Base-by-base conservation (phyloP, 768 basidiomycete genomes). In the Russula abietina region DNA sequence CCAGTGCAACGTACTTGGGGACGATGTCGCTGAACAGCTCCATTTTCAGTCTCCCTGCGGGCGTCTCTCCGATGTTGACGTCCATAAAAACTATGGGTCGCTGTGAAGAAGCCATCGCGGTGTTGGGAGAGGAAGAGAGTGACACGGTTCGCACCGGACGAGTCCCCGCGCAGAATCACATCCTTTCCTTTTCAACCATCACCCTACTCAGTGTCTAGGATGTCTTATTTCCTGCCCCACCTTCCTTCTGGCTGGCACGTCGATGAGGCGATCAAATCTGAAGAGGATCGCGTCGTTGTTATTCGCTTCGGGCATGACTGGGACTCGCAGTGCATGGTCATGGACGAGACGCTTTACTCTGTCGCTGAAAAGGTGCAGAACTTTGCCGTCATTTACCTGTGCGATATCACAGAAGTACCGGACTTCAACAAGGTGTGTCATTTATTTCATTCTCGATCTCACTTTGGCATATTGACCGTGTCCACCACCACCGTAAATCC, bases 41-140 rank as follows among this genome's bases (percentile, higher is more conserved):
- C 87, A 99, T 96, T 77, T 98, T 98, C 68, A 99, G 80, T 36
- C 97, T 78, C 17, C 95, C 96, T 3, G 93, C 93, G 36, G 92
- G 91, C 0, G 94, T 98, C 77, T 98, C 96, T 49, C 97, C 97
- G 54, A 99, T 98, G 54, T 90, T 84, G 64, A 98, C 79, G 72
- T 99, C 97, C 86, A 99, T 95, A 74, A 99, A 99, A 60, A 97
- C 94, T 52, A 99, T 78, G 0, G 97, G 96, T 19, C 96, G 83
- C 2, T 70, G 69, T 9, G 80, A 77, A 33, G 79, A 73, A 22
- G 78, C n/a, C 49, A 60, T 65, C 48, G 65, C 57, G 45, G 32
- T 41, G 32, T 28, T 4, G 10, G 62, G 30, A 19, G n/a, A 17
- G 17, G 12, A 28, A 32, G 32, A 30, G 38, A 33, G 33, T 33